Base-by-base conservation (phyloP, 1,284 basidiomycete species). In the Cutaneotrichosporon cyanovorans region DNA sequence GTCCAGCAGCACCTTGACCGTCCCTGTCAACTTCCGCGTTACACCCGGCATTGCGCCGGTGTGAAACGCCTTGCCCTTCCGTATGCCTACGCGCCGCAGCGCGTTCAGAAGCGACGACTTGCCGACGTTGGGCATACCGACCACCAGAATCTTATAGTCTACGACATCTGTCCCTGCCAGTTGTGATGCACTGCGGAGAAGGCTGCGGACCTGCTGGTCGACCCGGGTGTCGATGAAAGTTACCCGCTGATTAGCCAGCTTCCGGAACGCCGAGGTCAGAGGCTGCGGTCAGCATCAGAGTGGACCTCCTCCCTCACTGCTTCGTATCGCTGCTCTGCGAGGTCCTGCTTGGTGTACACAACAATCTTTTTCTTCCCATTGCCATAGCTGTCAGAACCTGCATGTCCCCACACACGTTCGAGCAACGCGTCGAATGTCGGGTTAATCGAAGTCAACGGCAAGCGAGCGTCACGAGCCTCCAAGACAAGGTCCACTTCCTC, bases 71-170 rank as follows among this genome's bases (percentile, higher is more conserved):
- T 97, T 96, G 15, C 49, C 82, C 64, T 88, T 89, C 51, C 80
- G 77, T 25, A 93, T 85, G 4, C 92, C 93, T 52, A 84, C 83
- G 60, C 83, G 82, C 35, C 95, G 79, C n/a, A 98, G 76, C 0
- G 87, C 82, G 65, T 98, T 98, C 14, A 98, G 74, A 42, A 98
- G 72, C 4, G 88, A 91, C 22, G 90, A 95, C 74, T 98, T 99
- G 40, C 95, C 95, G 35, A 97, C 91, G 66, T 98, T 98, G 5
- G 93, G 93, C 93, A 98, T 98, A 20, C 93, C 93, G 43, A 92
- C 82, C 20, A 95, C 87, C 5, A 95, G 77, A 8, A 96, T 81
- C 62, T 90, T 89, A 54, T 87, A 73, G 64, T 87, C 84, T 48
- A 57, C 56, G 41, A 41, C 45, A 9, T 34, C 38, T 5, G 40